A percentile compares a stretch with the other conserved stretches of the same genome.
Conservation (phyloP, 2,329 filamentous ascomycete species). For the Fusarium sacchari region DNA sequence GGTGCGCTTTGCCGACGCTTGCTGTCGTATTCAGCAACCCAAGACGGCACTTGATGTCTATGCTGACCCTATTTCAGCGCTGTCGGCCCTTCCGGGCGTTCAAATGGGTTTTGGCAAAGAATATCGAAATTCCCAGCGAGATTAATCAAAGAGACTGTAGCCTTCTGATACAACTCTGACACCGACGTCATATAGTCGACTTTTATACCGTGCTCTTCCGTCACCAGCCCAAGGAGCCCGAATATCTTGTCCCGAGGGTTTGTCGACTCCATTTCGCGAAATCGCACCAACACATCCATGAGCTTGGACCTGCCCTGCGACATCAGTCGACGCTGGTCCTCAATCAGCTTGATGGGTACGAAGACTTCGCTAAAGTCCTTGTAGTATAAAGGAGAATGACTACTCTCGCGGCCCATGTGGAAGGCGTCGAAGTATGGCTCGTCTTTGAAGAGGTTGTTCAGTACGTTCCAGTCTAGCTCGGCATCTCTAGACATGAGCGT, state of each 20-base stretch:
- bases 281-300: constrained; percentile 8
- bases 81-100: background rate
- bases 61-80: accelerated
- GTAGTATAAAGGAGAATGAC: background rate
- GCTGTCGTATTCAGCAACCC: constrained; percentile 4
- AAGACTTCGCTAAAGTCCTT: background rate
- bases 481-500: background rate
- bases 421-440: constrained; percentile 27
- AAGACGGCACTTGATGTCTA: background rate
- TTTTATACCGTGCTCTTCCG: constrained; percentile 9
- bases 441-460: constrained; percentile 6
- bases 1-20: background rate
- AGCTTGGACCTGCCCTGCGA: background rate
- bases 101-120: constrained; percentile 25
- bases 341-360: background rate
- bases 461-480: constrained; percentile 1
- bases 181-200: constrained; percentile 12
- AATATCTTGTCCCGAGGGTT: constrained; percentile 18
- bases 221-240: constrained; percentile 10
- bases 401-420: background rate
- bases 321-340: constrained; percentile 7
- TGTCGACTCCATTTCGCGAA: background rate
- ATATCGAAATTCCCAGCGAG: constrained; percentile 7
- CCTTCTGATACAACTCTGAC: background rate
- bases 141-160: constrained; percentile 1